Conservation (phyloP, 257 asterid species). For the Petrea volubilis region DNA sequence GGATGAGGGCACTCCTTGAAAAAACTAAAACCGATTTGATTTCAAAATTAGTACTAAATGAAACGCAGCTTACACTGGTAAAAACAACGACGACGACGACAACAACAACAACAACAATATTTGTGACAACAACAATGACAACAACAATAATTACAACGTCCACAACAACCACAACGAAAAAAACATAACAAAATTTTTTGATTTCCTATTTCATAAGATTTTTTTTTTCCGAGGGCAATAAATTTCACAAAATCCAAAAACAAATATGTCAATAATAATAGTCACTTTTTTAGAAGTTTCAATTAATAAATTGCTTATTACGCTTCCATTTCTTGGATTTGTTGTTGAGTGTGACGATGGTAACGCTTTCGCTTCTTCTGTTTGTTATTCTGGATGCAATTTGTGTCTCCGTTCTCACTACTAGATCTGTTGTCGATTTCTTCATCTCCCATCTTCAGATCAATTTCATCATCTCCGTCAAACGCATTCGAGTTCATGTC, state of each 20-base stretch:
- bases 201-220: background rate
- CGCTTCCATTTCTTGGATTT: slow-evolving; percentile 39
- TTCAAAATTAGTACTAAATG: background rate
- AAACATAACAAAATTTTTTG: too few relatives aligned
- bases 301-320: slow-evolving; percentile 1
- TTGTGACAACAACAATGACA: background rate
- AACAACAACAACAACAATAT: too few relatives aligned
- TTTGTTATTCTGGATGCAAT: background rate
- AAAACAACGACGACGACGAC: too few relatives aligned
- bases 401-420: background rate
- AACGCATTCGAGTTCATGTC: slow-evolving; percentile 2
- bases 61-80: background rate
- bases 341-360: slow-evolving; percentile 36
- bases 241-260: too few relatives aligned
- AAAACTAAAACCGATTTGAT: slow-evolving; percentile 8
- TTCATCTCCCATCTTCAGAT: background rate
- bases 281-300: background rate
- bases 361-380: slow-evolving; percentile 34
- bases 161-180: too few relatives aligned
- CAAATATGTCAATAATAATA: background rate
- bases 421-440: slow-evolving; percentile 29
- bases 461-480: slow-evolving; percentile 18
- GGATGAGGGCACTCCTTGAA: slow-evolving; percentile 38
- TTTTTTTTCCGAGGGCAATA: background rate
- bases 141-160: background rate